Evolutionary conservation across 1,139 yeast species (phyloP).

Genomic region (Candida tropicalis): DNA sequence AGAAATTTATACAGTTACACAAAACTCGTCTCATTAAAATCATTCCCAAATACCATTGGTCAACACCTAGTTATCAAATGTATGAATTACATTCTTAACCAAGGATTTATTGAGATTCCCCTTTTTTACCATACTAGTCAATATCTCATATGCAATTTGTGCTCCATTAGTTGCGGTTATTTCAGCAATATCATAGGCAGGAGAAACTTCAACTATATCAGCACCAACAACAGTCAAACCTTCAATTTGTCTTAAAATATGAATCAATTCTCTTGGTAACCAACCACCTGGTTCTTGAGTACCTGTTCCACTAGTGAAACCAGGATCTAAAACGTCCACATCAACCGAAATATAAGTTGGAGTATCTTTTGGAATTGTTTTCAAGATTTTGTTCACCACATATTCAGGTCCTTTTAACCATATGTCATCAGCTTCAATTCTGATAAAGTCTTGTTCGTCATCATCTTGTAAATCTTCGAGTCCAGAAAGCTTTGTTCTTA

Average conservation of each 20-base stretch:
- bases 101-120: conserved; percentile 31
- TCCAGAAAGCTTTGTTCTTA: conserved; percentile 70
- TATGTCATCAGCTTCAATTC: conserved; percentile 71
- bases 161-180: conserved; percentile 78
- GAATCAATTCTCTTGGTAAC: conserved; percentile 72
- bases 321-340: conserved; percentile 81
- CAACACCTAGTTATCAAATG: conserved; percentile 6
- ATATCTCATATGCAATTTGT: conserved; percentile 68
- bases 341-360: conserved; percentile 78
- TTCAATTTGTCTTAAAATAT: conserved; percentile 61
- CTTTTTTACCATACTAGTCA: conserved; percentile 73
- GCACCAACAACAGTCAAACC: conserved; percentile 70
- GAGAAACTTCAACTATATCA: conserved; percentile 78
- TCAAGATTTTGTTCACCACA: conserved; percentile 53
- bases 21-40: too few relatives aligned
- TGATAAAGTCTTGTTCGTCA: conserved; percentile 59
- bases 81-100: conserved; percentile 8
- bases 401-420: conserved; percentile 61
- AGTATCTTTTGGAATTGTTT: conserved; percentile 51
- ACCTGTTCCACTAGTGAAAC: conserved; percentile 81
- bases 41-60: too few relatives aligned
- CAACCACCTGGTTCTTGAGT: conserved; percentile 85
- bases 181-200: conserved; percentile 73
- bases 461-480: conserved; percentile 66
- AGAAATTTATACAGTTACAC: too few relatives aligned